A percentile compares a stretch with the other conserved stretches of the same genome.
phyloP scores from a whole-genome alignment of 108 stramenopile species.

The Fistulifera solaris region DNA sequence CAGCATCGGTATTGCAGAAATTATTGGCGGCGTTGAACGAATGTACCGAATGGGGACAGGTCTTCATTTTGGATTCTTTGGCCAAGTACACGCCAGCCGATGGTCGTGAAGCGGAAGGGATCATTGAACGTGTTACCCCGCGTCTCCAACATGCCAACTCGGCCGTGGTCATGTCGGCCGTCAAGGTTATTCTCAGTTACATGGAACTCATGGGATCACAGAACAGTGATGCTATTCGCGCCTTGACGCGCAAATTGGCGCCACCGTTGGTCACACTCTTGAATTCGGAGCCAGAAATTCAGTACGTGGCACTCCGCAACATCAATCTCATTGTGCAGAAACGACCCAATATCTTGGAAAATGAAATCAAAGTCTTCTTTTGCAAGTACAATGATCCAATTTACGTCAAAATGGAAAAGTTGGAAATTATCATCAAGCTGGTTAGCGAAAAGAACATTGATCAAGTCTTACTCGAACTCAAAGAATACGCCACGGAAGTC shows the following conservation, averaged over 20 bases:
- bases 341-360: slow-evolving; percentile 88
- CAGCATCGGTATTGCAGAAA: slow-evolving; percentile 90
- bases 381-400: slow-evolving; percentile 99
- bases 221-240: slow-evolving; percentile 72
- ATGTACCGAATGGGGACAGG: slow-evolving; percentile 99
- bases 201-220: slow-evolving; percentile 83
- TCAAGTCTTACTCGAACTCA: slow-evolving; percentile 94
- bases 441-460: slow-evolving; percentile 95
- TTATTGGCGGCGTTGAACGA: slow-evolving; percentile 97
- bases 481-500: slow-evolving; percentile 98
- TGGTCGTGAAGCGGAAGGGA: slow-evolving; percentile 92
- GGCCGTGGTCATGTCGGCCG: slow-evolving; percentile 98
- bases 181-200: slow-evolving; percentile 95
- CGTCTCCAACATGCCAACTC: slow-evolving; percentile 97
- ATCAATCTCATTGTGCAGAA: slow-evolving; percentile 99
- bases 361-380: slow-evolving; percentile 99
- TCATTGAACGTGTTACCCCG: slow-evolving; percentile 98
- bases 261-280: slow-evolving; percentile 98
- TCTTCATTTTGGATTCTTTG: slow-evolving; percentile 96
- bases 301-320: slow-evolving; percentile 98
- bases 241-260: slow-evolving; percentile 88
- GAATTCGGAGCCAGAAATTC: slow-evolving; percentile 97
- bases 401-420: slow-evolving; percentile 99
- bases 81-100: slow-evolving; percentile 92
- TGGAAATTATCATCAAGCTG: slow-evolving; percentile 98